These are phyloP conservation scores for Zygotorulaspora chibaensis DNA, from an alignment of 805 yeast genomes.

Conservation along the genomic window DNA sequence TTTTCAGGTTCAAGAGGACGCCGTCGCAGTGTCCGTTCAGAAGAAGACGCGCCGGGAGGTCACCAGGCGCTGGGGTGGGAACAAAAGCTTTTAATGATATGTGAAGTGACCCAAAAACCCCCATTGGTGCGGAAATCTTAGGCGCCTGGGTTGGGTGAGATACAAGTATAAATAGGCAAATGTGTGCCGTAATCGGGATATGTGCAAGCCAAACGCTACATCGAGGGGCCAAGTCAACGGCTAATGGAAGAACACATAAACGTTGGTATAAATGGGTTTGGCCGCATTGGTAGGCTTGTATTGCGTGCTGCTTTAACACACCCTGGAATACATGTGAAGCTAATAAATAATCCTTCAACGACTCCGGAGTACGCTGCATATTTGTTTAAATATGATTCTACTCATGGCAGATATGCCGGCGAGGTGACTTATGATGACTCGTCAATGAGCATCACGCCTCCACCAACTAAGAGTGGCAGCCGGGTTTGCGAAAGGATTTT, in stretches of 20 bases:
- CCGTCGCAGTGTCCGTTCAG: too few relatives aligned
- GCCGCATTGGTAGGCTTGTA: slow-evolving; percentile 89
- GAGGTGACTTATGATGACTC: slow-evolving; percentile 57
- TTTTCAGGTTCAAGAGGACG: too few relatives aligned
- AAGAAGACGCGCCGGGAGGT: too few relatives aligned
- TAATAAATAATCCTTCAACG: slow-evolving; percentile 89
- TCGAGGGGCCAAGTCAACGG: background rate
- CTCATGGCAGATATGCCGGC: slow-evolving; percentile 84
- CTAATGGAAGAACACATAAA: slow-evolving; percentile 39
- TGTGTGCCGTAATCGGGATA: too few relatives aligned
- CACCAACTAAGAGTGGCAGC: slow-evolving; percentile 50
- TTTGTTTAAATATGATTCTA: slow-evolving; percentile 93
- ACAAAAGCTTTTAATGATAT: too few relatives aligned
- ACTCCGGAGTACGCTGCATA: slow-evolving; percentile 87
- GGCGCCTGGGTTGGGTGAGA: too few relatives aligned
- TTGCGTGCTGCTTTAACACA: slow-evolving; percentile 74
- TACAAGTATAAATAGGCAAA: too few relatives aligned
- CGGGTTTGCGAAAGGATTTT: slow-evolving; percentile 27
- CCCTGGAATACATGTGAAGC: slow-evolving; percentile 75
- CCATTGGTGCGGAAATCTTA: too few relatives aligned
- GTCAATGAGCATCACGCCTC: slow-evolving; percentile 40
- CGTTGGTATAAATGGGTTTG: slow-evolving; percentile 92
- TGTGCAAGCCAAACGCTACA: too few relatives aligned
- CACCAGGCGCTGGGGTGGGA: too few relatives aligned
- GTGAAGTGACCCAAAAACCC: too few relatives aligned